Base-by-base conservation (phyloP, 148 eudicot genomes). In the Polygonum aviculare region DNA sequence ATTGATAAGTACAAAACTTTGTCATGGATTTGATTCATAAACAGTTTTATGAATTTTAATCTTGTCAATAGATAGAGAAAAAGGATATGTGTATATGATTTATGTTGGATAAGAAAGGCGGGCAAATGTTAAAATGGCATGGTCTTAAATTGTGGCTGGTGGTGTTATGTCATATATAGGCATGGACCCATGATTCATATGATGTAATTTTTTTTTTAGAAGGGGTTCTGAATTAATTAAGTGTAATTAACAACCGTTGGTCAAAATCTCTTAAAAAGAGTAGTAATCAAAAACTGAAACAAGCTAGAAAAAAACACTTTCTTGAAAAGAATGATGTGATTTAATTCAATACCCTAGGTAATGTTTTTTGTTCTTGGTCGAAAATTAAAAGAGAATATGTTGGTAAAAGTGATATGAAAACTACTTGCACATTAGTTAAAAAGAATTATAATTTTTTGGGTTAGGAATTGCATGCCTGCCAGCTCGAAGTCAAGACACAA, bases 401-500 rank as follows among this genome's bases (percentile, higher is more conserved):
- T 62, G 69, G 60, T 54, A 54, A 6, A 18, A 62, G 69, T 12
- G 69, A 62, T 31, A 31, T 31, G 39, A 31, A 62, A 62, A 62
- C 22, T 11, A 59, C 57, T 16, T 39, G 7, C 31, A 26, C 31
- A 26, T 26, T 26, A 26, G 31, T 26, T 50, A 51, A 51, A 51
- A 51, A 14, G 16, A 15, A 16, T 16, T 39, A 51, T 16, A 7
- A 10, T 16, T 62, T 31, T 57, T 62, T 31, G 69, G 69, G 69
- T 62, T 62, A 62, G 12, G 14, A 31, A 26, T 26, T 62, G 18
- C 33, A 7, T 62, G 69, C 69, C 69, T 62, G 69, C 69, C 69
- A 62, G 69, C 69, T 62, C 31, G 69, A 62, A 6, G 69, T 26
- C 69, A 62, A 62, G 16, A 31, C 38, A 62, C 69, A 62, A 62